Percentiles rank a stretch among this genome's conserved stretches.
phyloP scores from a whole-genome alignment of 352 stramenopile species.

The Globisporangium spinosum region DNA sequence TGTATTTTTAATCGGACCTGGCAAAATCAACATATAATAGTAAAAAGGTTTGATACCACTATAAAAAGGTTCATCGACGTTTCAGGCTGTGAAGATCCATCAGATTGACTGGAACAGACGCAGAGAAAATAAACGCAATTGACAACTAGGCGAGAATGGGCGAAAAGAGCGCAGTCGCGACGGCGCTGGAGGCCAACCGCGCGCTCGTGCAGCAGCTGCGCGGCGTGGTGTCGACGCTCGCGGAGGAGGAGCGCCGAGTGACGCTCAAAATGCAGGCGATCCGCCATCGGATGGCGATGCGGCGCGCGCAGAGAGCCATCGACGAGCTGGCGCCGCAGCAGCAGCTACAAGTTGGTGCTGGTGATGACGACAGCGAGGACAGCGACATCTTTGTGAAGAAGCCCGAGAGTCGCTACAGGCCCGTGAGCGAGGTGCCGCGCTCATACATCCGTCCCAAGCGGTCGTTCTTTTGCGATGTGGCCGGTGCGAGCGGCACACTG shows the following conservation, averaged over 20 bases:
- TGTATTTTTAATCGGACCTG: too few relatives aligned
- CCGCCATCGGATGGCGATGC: constrained; percentile 45
- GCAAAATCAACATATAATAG: too few relatives aligned
- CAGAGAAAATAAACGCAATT: not conserved
- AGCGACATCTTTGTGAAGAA: constrained; percentile 28
- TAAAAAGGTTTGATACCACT: not conserved
- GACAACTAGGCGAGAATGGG: not conserved
- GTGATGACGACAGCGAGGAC: constrained; percentile 1
- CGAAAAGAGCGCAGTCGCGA: not conserved
- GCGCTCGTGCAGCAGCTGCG: constrained; percentile 41
- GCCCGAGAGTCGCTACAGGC: constrained; percentile 31
- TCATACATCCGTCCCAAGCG: constrained; percentile 54
- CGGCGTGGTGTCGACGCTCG: constrained; percentile 26
- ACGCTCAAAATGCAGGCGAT: constrained; percentile 38
- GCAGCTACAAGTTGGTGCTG: constrained; percentile 15
- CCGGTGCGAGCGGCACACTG: constrained; percentile 4
- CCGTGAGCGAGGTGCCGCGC: constrained; percentile 30
- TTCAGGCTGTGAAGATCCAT: not conserved
- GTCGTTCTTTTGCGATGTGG: constrained; percentile 65
- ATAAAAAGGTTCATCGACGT: not conserved
- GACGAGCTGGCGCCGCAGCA: constrained; percentile 7
- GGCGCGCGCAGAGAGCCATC: constrained; percentile 50
- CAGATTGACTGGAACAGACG: constrained; percentile 11
- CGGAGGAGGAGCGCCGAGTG: constrained; percentile 37
- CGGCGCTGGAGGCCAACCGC: constrained; percentile 42